Evolutionary conservation across 139 green algal species (phyloP).

Genomic region (Edaphochlamys debaryana): DNA sequence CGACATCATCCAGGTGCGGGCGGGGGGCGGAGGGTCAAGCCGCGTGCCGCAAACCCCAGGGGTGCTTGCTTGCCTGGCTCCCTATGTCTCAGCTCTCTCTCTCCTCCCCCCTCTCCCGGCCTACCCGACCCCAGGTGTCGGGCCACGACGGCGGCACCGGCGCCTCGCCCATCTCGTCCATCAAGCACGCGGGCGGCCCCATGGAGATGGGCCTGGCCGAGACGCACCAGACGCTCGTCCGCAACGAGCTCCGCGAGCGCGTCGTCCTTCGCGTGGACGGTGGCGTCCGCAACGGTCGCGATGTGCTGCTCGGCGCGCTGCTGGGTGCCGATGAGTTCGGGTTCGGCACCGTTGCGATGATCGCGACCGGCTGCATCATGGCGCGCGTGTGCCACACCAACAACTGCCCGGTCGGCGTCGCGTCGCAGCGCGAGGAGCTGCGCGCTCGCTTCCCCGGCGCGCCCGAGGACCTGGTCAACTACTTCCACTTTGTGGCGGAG

Average conservation of each 20-base stretch:
- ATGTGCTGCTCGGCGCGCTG: conserved; percentile 91
- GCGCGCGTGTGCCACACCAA: conserved; percentile 99
- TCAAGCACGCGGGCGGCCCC: conserved; percentile 98
- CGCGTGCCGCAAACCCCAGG: too few species aligned
- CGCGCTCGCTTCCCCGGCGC: conserved; percentile 95
- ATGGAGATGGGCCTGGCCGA: conserved; percentile 97
- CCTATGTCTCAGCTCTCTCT: background rate
- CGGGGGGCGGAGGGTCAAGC: too few species aligned
- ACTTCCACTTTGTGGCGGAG: conserved; percentile 96
- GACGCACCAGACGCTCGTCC: conserved; percentile 80
- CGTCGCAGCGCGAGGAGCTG: conserved; percentile 97
- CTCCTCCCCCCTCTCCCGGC: too few species aligned
- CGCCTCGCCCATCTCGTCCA: conserved; percentile 95
- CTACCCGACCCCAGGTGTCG: too few species aligned
- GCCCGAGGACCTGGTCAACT: conserved; percentile 96
- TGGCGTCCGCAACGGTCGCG: conserved; percentile 90
- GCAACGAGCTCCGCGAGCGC: conserved; percentile 94
- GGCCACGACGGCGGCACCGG: conserved; percentile 98
- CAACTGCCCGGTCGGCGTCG: conserved; percentile 99
- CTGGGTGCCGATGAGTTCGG: conserved; percentile 98
- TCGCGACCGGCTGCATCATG: conserved; percentile 99
- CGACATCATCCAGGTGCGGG: conserved; percentile 98
- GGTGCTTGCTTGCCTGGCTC: too few species aligned
- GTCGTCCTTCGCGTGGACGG: conserved; percentile 95
- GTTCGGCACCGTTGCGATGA: conserved; percentile 98